Base-by-base conservation (phyloP, 2,329 filamentous ascomycete genomes). In the Colletotrichum sp. region DNA sequence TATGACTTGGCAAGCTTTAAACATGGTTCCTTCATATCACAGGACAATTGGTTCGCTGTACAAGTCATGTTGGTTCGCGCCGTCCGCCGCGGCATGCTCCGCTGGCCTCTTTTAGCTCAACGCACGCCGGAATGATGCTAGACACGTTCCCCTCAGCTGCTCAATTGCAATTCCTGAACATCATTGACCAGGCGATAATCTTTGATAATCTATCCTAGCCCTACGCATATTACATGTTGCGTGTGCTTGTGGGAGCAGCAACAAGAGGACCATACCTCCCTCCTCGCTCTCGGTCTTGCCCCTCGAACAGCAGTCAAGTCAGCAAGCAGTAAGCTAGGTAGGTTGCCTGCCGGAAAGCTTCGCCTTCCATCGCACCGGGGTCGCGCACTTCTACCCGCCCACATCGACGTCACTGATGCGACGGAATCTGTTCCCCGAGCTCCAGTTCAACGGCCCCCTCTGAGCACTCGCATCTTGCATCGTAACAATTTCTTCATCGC, bases 371-470 rank as follows among this genome's bases (percentile, higher is more conserved):
- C 24, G 7, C 52, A 5, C 21, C 59, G 36, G 63, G 63, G 36
- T 36, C 24, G 62, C 62, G 62, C 52, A 71, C 34, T 72, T 44
- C 68, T 62, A n/a, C 69, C 69, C 69, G 52, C 69, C 69, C 69
- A 39, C 69, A 63, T 72, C 69, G 55, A 75, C 72, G 72, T 75
- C 72, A 75, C 69, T 26, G 39, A 49, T 63, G 24, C 36, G 6
- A 67, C 30, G 32, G 32, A 39, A 39, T 21, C 62, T 64, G 32
- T 34, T 34, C 32, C 32, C 62, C 10, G 21, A 64, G 28, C 62
- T 39, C 34, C 32, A 64, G 32, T 30, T 18, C 62, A 32, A n/a
- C 5, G 21, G 62, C 3, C 34, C 30, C 21, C 32, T 44, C 34
- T 21, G 10, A 62, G 26, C 60, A 64, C 21, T 44, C 21, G 5